Evolutionary conservation across 208 protist species (phyloP).

Genomic region (Trypanosoma avium): DNA sequence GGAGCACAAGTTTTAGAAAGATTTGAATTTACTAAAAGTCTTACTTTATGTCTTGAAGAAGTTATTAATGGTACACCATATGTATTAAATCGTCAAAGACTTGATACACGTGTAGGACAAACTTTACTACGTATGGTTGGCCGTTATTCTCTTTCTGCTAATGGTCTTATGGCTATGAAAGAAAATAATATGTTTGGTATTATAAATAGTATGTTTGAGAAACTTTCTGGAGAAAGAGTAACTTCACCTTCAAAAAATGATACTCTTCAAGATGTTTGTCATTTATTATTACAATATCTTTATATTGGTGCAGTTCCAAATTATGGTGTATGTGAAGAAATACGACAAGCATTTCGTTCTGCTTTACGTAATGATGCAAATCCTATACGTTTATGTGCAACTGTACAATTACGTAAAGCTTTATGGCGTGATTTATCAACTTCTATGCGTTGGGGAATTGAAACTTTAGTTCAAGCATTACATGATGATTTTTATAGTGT

Average conservation of each 20-base stretch:
- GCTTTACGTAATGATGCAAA: constrained; percentile 62
- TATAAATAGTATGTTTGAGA: constrained; percentile 70
- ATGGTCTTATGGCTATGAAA: constrained; percentile 80
- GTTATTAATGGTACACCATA: constrained; percentile 53
- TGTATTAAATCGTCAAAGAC: constrained; percentile 48
- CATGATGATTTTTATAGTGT: constrained; percentile 77
- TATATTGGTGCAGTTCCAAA: constrained; percentile 85
- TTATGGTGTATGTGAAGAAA: constrained; percentile 88
- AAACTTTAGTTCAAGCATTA: constrained; percentile 76
- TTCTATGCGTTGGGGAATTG: constrained; percentile 87
- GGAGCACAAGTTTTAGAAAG: constrained; percentile 56
- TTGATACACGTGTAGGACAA: constrained; percentile 60
- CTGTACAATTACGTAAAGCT: constrained; percentile 66
- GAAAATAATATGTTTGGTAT: constrained; percentile 63
- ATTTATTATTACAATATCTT: constrained; percentile 71
- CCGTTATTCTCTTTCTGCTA: constrained; percentile 68
- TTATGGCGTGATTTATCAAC: constrained; percentile 86
- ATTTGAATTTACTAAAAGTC: constrained; percentile 44
- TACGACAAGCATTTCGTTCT: constrained; percentile 66
- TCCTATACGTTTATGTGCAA: constrained; percentile 77
- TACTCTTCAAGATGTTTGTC: constrained; percentile 77
- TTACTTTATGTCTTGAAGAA: constrained; percentile 64
- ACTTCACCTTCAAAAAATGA: constrained; percentile 33
- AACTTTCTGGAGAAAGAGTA: constrained; percentile 58
- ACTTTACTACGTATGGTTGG: constrained; percentile 81